Evolutionary conservation across 1,284 basidiomycete genomes (phyloP), one percentile per base, ranked within the genome.

Genomic region (Xanthoconium separans): DNA sequence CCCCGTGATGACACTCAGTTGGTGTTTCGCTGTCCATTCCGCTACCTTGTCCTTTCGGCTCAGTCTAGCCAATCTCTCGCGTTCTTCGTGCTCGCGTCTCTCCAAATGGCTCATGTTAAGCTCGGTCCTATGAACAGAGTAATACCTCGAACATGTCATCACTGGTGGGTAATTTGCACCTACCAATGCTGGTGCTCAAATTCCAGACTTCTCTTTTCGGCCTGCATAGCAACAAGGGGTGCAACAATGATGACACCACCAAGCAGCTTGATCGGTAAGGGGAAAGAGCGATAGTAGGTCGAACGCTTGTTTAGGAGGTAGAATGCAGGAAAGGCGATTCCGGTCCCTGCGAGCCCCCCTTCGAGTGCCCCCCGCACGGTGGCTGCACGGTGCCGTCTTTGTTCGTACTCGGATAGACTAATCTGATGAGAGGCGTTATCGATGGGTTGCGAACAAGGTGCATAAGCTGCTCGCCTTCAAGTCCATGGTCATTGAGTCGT

Each of bases 1-100:
- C 37, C 87, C 89, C 31, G 87, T 80, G 54, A 96, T 91, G 56
- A 93, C 74, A 59, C 81, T 82, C 67, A 91, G 93, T 73, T 93
- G 85, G 69, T 94, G 87, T 45, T 87, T 79, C 45, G 75, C 77
- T 6, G 86, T 82, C 83, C 87, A 93, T 61, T 94, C 90, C 11
- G 76, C 75, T 12, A 82, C 64, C 68, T 90, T 93, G 46, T 91
- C 80, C 31, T 63, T 71, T 3, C 76, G 66, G 11, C 77, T 73
- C 70, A 95, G 64, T 6, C 65, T 55, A 10, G 81, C 78, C 92
- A 91, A 93, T 58, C 77, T 70, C 43, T 71, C 69, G 51, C 80
- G 72, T 56, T 81, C 74, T 24, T 74, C 70, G 46, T 75, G 65
- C 49, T 78, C 76, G 53, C 80, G 76, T 51, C 74, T 75, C 55